Base-by-base conservation (phyloP, 148 eudicot species). In the Dianthus caryophyllus region DNA sequence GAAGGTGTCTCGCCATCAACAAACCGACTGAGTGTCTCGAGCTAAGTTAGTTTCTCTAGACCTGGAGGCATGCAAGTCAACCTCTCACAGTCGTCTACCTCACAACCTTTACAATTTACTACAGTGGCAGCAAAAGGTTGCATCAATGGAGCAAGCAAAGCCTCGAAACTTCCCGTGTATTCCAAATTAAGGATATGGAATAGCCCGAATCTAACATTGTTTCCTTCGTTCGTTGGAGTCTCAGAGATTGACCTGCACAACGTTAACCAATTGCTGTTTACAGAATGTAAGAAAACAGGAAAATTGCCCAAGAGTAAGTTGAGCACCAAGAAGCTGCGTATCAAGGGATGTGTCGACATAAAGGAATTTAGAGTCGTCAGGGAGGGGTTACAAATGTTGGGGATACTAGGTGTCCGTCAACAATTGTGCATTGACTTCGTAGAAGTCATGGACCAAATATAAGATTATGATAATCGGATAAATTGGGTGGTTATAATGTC, bases 151-250 rank as follows among this genome's bases (percentile, higher is more conserved):
- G n/a, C n/a, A n/a, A n/a, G n/a, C n/a, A n/a, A n/a, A n/a, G n/a
- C n/a, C n/a, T n/a, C n/a, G n/a, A n/a, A n/a, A n/a, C n/a, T n/a
- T n/a, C n/a, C n/a, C n/a, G n/a, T n/a, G n/a, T n/a, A n/a, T n/a
- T n/a, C n/a, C n/a, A n/a, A n/a, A n/a, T n/a, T n/a, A n/a, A n/a
- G n/a, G n/a, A n/a, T n/a, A n/a, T n/a, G n/a, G n/a, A n/a, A n/a
- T n/a, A n/a, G 73, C 52, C 78, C 73, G 25, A 75, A 75, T 12
- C 49, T 75, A 33, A 54, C 21, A 9, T 69, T 65, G 31, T 62
- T 75, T 69, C 73, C 73, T 25, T 54, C 65, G 56, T 69, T 69
- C 27, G 18, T 44, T 8, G 0, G 16, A 18, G 78, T 55, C 31
- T 17, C 9, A n/a, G 51, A 63, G 68, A 49, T 75, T 41, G 44